Percentiles rank a stretch among this genome's conserved stretches.
Conservation (phyloP, 2,329 filamentous ascomycete species). For the Clonostachys sp. region DNA sequence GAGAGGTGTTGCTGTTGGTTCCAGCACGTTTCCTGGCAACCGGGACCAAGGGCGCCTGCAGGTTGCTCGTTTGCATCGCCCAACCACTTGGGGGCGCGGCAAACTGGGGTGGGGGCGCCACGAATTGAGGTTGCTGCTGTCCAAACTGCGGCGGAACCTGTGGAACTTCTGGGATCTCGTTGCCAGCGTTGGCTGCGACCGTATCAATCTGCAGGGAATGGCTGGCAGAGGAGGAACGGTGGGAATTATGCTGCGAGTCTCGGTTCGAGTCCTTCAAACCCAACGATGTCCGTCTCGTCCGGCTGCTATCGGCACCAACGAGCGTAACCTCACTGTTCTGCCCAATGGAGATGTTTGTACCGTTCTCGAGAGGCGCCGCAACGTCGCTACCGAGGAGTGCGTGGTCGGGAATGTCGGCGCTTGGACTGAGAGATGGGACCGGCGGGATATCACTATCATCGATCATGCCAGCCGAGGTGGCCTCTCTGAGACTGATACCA, state of each 20-base stretch:
- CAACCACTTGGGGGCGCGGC: conserved; percentile 36
- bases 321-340: conserved; percentile 2
- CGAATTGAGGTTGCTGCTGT: conserved; percentile 4
- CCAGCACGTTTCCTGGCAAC: conserved; percentile 24
- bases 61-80: conserved; percentile 50
- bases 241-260: background rate
- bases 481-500: conserved; percentile 26
- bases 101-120: conserved; percentile 8
- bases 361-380: background rate
- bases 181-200: background rate
- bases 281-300: background rate
- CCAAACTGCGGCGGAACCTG: too few species aligned
- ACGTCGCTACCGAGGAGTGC: background rate
- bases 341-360: conserved; percentile 1
- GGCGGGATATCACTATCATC: too few species aligned
- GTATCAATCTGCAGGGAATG: background rate
- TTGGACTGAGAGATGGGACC: conserved; percentile 2
- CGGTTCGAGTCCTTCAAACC: conserved; percentile 1
- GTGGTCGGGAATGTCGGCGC: background rate
- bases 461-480: conserved; percentile 21
- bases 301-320: conserved; percentile 1
- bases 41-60: conserved; percentile 41
- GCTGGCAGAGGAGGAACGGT: background rate
- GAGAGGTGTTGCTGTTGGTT: conserved; percentile 14
- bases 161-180: background rate